These are phyloP conservation scores for Calonectria pauciramosa DNA, from an alignment of 2,329 filamentous ascomycete species.

Conservation along the genomic window DNA sequence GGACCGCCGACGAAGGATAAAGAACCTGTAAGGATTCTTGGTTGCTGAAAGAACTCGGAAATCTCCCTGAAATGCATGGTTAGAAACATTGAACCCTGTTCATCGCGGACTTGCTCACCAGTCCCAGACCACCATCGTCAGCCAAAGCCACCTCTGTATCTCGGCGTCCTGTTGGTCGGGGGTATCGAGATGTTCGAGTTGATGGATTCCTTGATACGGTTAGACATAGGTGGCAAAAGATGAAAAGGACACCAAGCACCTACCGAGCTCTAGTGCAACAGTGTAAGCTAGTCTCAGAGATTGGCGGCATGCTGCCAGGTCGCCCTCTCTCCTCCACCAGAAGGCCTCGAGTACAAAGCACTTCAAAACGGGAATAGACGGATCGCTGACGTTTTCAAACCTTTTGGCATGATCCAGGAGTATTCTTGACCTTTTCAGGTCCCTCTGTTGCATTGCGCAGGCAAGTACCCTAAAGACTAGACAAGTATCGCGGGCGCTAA, in stretches of 20 bases:
- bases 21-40: too few relatives aligned
- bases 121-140: neutral
- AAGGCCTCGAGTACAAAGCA: neutral
- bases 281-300: neutral
- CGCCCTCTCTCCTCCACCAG: neutral
- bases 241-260: neutral
- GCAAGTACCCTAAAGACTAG: neutral
- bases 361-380: neutral
- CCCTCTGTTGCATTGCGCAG: neutral
- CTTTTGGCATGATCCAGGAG: neutral
- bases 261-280: neutral
- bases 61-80: neutral
- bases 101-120: neutral
- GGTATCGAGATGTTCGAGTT: neutral
- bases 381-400: neutral
- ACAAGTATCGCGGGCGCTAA: neutral
- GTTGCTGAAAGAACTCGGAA: neutral
- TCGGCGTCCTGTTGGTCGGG: fast-evolving
- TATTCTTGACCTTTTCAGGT: neutral
- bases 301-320: neutral
- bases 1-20: too few relatives aligned
- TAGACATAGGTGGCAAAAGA: neutral
- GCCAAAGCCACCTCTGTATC: neutral
- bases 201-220: neutral
- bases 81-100: neutral